phyloP scores from a whole-genome alignment of 108 stramenopile genomes.

The Cylindrotheca closterium region DNA sequence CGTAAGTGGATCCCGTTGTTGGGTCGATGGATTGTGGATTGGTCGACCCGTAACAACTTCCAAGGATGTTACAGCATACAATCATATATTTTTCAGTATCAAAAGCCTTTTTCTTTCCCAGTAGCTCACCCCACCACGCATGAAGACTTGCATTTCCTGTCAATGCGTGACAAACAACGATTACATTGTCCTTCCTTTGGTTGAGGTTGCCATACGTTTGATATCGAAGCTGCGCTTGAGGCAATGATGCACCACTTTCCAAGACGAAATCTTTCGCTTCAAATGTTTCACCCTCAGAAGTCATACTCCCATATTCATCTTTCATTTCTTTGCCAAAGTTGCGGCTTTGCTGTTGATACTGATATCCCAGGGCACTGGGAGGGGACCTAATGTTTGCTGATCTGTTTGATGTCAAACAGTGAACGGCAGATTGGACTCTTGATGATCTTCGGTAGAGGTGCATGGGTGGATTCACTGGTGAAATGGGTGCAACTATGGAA shows the following conservation, averaged over 20 bases:
- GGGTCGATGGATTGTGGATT: slow-evolving; percentile 70
- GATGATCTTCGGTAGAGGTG: too few species aligned
- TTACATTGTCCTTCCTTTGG: slow-evolving; percentile 75
- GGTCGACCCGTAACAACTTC: slow-evolving; percentile 88
- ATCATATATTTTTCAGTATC: slow-evolving; percentile 91
- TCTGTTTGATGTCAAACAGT: too few species aligned
- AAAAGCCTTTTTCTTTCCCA: slow-evolving; percentile 86
- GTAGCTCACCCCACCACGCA: slow-evolving; percentile 91
- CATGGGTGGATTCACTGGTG: too few species aligned
- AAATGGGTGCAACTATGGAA: too few species aligned
- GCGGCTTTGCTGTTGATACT: slow-evolving; percentile 1
- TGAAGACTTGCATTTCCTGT: slow-evolving; percentile 94
- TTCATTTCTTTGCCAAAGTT: slow-evolving; percentile 55
- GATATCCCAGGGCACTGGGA: too few species aligned
- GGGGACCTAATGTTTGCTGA: too few species aligned
- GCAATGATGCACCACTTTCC: slow-evolving; percentile 64
- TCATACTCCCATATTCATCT: slow-evolving; percentile 91
- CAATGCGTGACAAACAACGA: slow-evolving; percentile 94
- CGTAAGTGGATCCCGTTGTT: slow-evolving; percentile 49
- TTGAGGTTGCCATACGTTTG: slow-evolving; percentile 91
- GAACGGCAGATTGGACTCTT: too few species aligned
- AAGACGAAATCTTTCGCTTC: slow-evolving; percentile 55
- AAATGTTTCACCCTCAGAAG: slow-evolving; percentile 68
- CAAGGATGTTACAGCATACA: slow-evolving; percentile 89
- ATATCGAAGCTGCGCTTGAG: slow-evolving; percentile 82